Conservation (phyloP, 2,329 filamentous ascomycete genomes). For the Talaromyces piceae region DNA sequence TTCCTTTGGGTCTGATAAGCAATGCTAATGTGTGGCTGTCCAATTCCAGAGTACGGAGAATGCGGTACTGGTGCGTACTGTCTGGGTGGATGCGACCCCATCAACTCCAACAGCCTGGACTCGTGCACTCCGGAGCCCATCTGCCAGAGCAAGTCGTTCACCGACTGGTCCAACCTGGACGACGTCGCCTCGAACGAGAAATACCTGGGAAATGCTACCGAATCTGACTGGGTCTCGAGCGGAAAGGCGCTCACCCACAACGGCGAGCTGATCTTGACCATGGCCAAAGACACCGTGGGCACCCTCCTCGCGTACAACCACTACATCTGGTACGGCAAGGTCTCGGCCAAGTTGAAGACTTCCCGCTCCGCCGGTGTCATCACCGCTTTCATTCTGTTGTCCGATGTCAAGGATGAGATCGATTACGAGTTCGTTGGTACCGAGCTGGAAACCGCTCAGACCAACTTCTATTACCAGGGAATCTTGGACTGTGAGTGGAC, state of each 20-base stretch:
- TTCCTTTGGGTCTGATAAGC: background rate
- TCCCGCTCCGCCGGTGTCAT: conserved; percentile 81
- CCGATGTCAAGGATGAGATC: conserved; percentile 95
- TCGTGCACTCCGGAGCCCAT: conserved; percentile 79
- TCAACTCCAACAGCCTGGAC: conserved; percentile 72
- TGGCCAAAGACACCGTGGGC: conserved; percentile 77
- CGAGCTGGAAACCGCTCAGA: conserved; percentile 71
- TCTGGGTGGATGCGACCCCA: conserved; percentile 87
- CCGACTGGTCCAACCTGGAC: conserved; percentile 61
- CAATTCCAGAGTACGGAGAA: conserved; percentile 68
- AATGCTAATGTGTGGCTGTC: background rate
- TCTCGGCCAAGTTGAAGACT: conserved; percentile 77
- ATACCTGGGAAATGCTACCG: conserved; percentile 76
- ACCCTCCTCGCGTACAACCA: conserved; percentile 76
- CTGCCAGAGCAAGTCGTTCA: conserved; percentile 68
- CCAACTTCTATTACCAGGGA: conserved; percentile 96
- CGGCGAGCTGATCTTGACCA: conserved; percentile 72
- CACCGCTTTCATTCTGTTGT: conserved; percentile 93
- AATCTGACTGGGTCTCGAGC: conserved; percentile 81
- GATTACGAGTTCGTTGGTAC: conserved; percentile 91
- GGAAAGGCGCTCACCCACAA: conserved; percentile 59
- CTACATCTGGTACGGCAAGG: conserved; percentile 97
- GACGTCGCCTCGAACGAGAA: conserved; percentile 63
- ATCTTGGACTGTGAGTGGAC: conserved; percentile 70
- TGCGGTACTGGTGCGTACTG: conserved; percentile 94